These are phyloP conservation scores for Mycena epipterygia DNA, from an alignment of 768 basidiomycete species.

Conservation along the genomic window DNA sequence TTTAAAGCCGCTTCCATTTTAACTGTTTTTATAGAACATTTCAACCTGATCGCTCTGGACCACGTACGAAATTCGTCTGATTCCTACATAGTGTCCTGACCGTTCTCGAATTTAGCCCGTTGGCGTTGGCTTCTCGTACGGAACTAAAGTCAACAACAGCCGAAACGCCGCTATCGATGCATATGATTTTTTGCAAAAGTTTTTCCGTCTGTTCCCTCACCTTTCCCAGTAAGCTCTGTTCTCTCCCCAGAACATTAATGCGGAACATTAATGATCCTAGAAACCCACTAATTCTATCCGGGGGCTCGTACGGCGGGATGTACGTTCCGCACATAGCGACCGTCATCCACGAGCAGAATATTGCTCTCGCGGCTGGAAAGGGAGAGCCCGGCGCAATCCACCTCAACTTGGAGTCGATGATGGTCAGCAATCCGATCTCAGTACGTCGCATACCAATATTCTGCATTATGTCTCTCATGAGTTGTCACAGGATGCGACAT, in stretches of 20 bases:
- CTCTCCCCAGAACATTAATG: neutral
- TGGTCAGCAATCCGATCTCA: slow-evolving; percentile 46
- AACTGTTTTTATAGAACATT: slow-evolving; percentile 21
- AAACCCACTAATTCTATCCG: slow-evolving; percentile 43
- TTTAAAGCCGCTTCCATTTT: neutral
- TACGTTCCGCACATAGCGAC: slow-evolving; percentile 44
- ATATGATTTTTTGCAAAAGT: slow-evolving; percentile 53
- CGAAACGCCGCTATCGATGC: slow-evolving; percentile 47
- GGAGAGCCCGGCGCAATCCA: slow-evolving; percentile 36
- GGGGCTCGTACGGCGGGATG: slow-evolving; percentile 52
- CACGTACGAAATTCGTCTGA: slow-evolving; percentile 2
- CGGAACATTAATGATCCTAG: slow-evolving; percentile 13
- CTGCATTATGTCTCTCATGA: neutral
- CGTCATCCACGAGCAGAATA: slow-evolving; percentile 51
- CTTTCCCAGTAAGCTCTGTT: neutral
- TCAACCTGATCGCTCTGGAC: neutral
- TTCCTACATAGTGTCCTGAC: neutral
- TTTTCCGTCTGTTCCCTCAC: slow-evolving; percentile 44
- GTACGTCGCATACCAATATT: slow-evolving; percentile 15
- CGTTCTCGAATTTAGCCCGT: neutral
- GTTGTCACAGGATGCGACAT: neutral
- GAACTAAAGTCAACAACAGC: slow-evolving; percentile 46
- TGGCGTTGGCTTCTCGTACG: slow-evolving; percentile 4
- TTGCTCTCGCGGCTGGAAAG: slow-evolving; percentile 35
- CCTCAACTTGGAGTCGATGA: slow-evolving; percentile 49